Evolutionary conservation across 2,329 filamentous ascomycete genomes (phyloP), one percentile per base, ranked within the genome.

Genomic region (Colletotrichum phormii): DNA sequence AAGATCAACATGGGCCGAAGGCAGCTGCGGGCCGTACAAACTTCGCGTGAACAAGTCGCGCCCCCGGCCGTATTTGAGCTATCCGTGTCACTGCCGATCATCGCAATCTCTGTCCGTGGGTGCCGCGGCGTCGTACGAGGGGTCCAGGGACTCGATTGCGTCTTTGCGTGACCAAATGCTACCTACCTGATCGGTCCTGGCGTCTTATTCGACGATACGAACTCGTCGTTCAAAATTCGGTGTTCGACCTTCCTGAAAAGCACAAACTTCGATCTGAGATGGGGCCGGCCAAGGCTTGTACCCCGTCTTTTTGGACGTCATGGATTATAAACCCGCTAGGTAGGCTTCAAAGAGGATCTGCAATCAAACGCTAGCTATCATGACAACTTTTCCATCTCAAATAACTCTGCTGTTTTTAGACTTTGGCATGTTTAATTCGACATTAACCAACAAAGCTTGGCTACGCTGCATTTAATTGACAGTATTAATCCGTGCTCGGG

Each of bases 181-280:
- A 72, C 70, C 70, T 72, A 61, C 51, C 54, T 70, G 29, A 64
- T 72, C 54, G 33, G 46, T 26, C 15, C 5, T 69, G 46, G 22
- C 12, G 33, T 35, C 26, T 18, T 4, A 11, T 51, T 46, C 5
- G n/a, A 51, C 53, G 54, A 54, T 59, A 51, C 65, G 18, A 60
- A 60, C 33, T 54, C 22, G 7, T 11, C 11, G n/a, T 42, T 15
- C 12, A 13, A 53, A 13, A 3, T 46, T 42, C 24, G 13, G 35
- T 59, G 5, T 13, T 63, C 12, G 42, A 72, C 70, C 70, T 72
- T 70, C 65, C 70, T 33, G 22, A 72, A 55, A 64, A 15, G 70
- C 65, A 60, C 37, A 70, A 46, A 54, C 12, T 49, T 22, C 26
- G 33, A 49, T 57, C 22, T 42, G 18, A 49, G 13, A 64, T 64